These are phyloP conservation scores for Dioszegia crocea DNA, from an alignment of 768 basidiomycete genomes.

Conservation along the genomic window DNA sequence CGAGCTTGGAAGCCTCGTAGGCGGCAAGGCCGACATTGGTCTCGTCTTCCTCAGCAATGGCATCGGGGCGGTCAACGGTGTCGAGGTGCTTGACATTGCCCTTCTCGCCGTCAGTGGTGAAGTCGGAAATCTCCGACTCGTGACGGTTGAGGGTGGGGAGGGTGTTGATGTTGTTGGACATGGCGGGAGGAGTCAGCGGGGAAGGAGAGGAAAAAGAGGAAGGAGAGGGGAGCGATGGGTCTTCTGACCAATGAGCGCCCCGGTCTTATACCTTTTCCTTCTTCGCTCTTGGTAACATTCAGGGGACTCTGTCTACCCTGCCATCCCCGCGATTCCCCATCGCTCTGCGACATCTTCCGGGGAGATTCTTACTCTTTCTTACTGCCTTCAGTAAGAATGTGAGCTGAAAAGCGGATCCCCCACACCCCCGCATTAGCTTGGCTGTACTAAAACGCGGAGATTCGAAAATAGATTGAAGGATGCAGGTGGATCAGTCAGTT, in stretches of 20 bases:
- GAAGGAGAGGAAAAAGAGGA: neutral
- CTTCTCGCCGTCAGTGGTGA: conserved; percentile 31
- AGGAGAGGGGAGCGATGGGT: neutral
- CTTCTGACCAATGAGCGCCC: neutral
- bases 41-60: conserved; percentile 40
- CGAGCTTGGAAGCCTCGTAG: conserved; percentile 40
- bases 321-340: neutral
- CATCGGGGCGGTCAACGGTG: conserved; percentile 15
- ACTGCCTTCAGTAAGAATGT: neutral
- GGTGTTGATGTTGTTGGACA: conserved; percentile 2
- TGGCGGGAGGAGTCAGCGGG: neutral
- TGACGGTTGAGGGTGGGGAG: neutral
- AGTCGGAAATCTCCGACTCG: conserved; percentile 27
- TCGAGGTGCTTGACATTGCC: conserved; percentile 30
- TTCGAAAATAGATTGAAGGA: neutral
- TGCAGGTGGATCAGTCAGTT: neutral
- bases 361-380: neutral
- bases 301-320: neutral
- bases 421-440: neutral
- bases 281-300: neutral
- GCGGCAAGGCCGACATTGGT: conserved; percentile 41
- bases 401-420: neutral
- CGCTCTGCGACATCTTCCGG: neutral
- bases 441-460: neutral
- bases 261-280: neutral